phyloP scores from a whole-genome alignment of 1,284 basidiomycete species.

The Wallemia ichthyophaga region DNA sequence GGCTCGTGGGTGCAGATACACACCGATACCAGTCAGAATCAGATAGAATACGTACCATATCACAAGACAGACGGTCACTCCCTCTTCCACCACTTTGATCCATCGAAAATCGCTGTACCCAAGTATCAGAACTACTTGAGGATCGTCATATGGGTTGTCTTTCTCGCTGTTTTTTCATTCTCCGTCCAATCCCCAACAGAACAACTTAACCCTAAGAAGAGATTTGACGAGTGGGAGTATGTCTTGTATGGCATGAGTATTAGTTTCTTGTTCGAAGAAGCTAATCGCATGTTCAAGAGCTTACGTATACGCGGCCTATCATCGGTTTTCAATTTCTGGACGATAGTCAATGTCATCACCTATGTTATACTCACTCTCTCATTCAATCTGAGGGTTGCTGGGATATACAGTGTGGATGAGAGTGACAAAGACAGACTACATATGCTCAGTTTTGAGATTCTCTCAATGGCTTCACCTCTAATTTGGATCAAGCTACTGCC shows the following conservation, averaged over 20 bases:
- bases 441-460: not conserved
- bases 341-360: not conserved
- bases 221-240: not conserved
- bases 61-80: constrained; percentile 5
- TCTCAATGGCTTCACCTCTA: not conserved
- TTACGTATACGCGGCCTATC: not conserved
- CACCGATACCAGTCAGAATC: constrained; percentile 8
- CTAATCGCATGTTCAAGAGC: not conserved
- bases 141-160: not conserved
- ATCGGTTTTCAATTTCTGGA: not conserved
- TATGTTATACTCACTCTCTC: not conserved
- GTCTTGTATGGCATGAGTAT: not conserved
- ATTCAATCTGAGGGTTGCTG: not conserved
- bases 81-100: not conserved
- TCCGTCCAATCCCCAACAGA: not conserved
- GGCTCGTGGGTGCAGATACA: not conserved
- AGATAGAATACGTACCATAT: constrained; percentile 18
- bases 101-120: not conserved
- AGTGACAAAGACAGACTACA: not conserved
- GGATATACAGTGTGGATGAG: not conserved
- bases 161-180: not conserved
- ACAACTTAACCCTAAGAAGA: not conserved
- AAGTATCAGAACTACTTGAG: not conserved
- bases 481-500: constrained; percentile 1
- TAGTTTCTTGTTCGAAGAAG: not conserved